phyloP scores from a whole-genome alignment of 2,329 filamentous ascomycete genomes.

The Diaporthe sp. region DNA sequence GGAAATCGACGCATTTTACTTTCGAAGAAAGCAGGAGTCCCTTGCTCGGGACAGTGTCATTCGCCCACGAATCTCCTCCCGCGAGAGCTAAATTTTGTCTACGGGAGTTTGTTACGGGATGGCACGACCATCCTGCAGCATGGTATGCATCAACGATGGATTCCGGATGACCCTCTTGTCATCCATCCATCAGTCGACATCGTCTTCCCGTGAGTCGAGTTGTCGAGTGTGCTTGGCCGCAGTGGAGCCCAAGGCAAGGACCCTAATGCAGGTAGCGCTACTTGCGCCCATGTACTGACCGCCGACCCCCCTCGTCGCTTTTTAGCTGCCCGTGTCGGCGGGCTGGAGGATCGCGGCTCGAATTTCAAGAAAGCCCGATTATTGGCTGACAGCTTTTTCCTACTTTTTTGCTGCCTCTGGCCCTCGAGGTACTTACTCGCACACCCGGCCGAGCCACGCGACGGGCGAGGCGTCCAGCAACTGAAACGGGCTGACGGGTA shows the following conservation, averaged over 20 bases:
- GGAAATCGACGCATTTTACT: constrained; percentile 12
- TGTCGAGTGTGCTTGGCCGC: constrained; percentile 2
- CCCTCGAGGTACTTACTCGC: constrained; percentile 11
- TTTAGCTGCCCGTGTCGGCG: constrained; percentile 25
- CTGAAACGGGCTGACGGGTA: constrained; percentile 27
- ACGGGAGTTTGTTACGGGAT: constrained; percentile 20
- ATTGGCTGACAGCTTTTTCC: constrained; percentile 37
- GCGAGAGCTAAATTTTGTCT: not conserved
- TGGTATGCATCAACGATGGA: constrained; percentile 24
- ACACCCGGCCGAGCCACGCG: constrained; percentile 29
- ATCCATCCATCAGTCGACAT: constrained; percentile 24
- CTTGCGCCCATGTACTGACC: constrained; percentile 14
- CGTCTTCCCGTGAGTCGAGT: constrained; percentile 22
- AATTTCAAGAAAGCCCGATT: constrained; percentile 32
- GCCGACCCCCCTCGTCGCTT: constrained; percentile 1
- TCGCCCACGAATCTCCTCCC: constrained; percentile 8
- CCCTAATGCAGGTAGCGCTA: constrained; percentile 20
- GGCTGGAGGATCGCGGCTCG: constrained; percentile 37
- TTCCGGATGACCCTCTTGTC: constrained; percentile 27
- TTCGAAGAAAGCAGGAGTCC: not conserved
- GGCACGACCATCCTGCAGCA: constrained; percentile 27
- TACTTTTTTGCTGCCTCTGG: constrained; percentile 29
- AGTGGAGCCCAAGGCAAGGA: constrained; percentile 15
- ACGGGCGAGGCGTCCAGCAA: constrained; percentile 25
- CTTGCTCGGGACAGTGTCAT: constrained; percentile 1